Conservation (phyloP, 345 rosid genomes). For the Gossypium raimondii region DNA sequence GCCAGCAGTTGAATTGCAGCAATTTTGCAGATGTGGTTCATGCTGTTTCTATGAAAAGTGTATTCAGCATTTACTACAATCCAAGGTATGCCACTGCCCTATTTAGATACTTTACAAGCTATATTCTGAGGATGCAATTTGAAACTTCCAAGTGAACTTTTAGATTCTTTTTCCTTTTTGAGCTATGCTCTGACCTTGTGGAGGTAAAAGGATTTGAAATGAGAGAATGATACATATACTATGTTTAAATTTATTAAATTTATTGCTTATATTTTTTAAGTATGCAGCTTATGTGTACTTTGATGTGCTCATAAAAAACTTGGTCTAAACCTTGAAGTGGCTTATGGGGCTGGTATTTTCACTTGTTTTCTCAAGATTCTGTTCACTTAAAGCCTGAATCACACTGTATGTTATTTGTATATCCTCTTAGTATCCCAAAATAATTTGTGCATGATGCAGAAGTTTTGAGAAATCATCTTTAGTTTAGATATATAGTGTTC, state of each 20-base stretch:
- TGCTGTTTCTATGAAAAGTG: constrained; percentile 53
- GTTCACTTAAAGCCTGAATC: not conserved
- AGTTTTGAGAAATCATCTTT: no score
- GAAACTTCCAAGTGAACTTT: not conserved
- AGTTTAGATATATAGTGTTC: not conserved
- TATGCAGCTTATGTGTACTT: not conserved
- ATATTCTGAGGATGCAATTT: not conserved
- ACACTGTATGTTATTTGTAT: not conserved
- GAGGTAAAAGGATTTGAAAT: not conserved
- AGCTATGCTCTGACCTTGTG: not conserved
- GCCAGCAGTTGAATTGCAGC: constrained; percentile 53
- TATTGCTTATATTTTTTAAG: not conserved
- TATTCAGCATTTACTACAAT: constrained; percentile 77
- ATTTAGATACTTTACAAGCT: not conserved
- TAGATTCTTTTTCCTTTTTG: no score
- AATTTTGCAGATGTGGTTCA: constrained; percentile 57
- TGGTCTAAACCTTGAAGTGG: not conserved
- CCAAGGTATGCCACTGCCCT: constrained; percentile 59
- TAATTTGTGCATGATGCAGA: not conserved
- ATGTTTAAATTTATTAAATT: not conserved
- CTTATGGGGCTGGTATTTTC: not conserved
- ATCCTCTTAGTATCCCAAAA: not conserved
- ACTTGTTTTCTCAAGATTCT: not conserved
- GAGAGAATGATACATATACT: not conserved
- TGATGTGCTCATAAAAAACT: not conserved